Percentiles rank a stretch among this genome's conserved stretches.
Conservation (phyloP, 163 green algal genomes). For the Scenedesmus sp. region DNA sequence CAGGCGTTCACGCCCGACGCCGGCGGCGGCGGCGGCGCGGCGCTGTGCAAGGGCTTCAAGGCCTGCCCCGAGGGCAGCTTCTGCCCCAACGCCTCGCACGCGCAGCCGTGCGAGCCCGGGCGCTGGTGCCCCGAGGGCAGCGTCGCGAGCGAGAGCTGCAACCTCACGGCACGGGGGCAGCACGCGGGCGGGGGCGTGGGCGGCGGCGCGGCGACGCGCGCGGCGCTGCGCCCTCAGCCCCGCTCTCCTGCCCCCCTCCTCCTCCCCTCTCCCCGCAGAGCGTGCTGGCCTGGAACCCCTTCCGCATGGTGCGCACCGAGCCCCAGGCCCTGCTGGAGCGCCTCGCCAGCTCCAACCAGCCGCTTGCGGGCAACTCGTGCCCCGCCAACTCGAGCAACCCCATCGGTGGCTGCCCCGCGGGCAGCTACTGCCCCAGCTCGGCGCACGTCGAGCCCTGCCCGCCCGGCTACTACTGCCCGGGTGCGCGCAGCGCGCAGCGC, state of each 20-base stretch:
- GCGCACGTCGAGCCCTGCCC: neutral
- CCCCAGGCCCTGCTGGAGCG: neutral
- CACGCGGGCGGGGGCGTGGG: neutral
- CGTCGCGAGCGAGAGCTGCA: neutral
- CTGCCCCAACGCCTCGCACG: slow-evolving; percentile 4
- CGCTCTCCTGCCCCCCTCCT: too few species aligned
- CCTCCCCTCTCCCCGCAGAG: too few species aligned
- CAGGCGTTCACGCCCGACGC: too few species aligned
- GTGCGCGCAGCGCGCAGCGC: neutral
- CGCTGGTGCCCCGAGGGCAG: slow-evolving; percentile 5
- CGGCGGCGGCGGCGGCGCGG: neutral
- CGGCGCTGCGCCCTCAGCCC: neutral
- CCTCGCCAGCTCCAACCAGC: neutral
- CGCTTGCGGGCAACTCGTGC: slow-evolving; percentile 11
- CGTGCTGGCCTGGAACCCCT: slow-evolving; percentile 24
- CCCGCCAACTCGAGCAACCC: slow-evolving; percentile 7
- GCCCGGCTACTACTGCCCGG: slow-evolving; percentile 1
- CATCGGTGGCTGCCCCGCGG: neutral
- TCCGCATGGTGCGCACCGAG: neutral
- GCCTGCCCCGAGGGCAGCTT: slow-evolving; percentile 16
- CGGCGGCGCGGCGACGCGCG: neutral
- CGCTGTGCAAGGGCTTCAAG: neutral
- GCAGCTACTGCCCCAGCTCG: neutral
- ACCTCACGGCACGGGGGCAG: slow-evolving; percentile 7
- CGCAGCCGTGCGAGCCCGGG: slow-evolving; percentile 14